These are phyloP conservation scores for Globisporangium solare DNA, from an alignment of 352 stramenopile species.

Conservation along the genomic window DNA sequence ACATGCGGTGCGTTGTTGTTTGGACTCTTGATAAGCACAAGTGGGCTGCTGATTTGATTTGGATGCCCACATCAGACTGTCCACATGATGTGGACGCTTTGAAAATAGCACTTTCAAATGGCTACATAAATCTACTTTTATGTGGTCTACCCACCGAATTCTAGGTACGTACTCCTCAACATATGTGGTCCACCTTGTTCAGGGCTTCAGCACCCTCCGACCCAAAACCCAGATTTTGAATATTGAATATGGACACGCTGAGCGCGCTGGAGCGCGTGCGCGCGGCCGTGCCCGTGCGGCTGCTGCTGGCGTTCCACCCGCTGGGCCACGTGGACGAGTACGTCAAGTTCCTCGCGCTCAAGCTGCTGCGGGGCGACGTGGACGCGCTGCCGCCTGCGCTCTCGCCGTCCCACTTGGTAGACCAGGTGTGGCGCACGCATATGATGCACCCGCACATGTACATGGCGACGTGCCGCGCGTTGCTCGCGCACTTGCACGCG, in stretches of 20 bases:
- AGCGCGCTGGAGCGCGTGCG: background rate
- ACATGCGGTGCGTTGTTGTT: no score
- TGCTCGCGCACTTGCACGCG: background rate
- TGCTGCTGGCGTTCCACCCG: background rate
- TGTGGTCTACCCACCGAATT: no score
- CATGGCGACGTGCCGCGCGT: background rate
- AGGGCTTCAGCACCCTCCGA: no score
- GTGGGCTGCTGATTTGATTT: no score
- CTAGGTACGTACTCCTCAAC: no score
- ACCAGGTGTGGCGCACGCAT: constrained; percentile 1
- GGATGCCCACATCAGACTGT: no score
- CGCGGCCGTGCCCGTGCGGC: background rate
- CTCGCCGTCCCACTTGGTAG: background rate
- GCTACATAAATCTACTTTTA: no score
- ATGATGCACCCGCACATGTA: constrained; percentile 1
- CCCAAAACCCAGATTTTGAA: background rate
- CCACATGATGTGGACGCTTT: no score
- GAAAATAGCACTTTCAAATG: no score
- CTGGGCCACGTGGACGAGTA: constrained; percentile 1
- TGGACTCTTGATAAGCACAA: no score
- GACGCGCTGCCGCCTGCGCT: background rate
- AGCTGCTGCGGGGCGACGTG: background rate
- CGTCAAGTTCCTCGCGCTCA: background rate
- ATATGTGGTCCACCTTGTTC: no score
- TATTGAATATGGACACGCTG: background rate